Evolutionary conservation across 352 stramenopile genomes (phyloP).

Genomic region (Phytophthora cryptogea): DNA sequence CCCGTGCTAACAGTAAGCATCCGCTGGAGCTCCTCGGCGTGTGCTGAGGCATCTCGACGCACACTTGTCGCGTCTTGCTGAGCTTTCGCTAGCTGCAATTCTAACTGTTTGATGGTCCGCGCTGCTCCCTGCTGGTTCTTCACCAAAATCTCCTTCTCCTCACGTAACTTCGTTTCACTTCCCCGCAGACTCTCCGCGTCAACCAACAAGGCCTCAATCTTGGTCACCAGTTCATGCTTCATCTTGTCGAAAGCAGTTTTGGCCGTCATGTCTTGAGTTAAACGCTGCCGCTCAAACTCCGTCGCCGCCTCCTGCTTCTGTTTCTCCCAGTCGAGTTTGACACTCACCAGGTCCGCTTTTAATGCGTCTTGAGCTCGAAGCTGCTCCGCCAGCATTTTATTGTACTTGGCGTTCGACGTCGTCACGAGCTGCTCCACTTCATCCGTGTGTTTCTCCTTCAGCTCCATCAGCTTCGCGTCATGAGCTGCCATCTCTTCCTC

Average conservation of each 20-base stretch:
- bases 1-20: slow-evolving; percentile 41
- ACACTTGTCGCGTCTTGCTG: slow-evolving; percentile 59
- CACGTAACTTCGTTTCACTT: slow-evolving; percentile 52
- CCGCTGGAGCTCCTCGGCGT: slow-evolving; percentile 48
- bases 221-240: slow-evolving; percentile 58
- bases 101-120: slow-evolving; percentile 38
- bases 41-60: slow-evolving; percentile 50
- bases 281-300: slow-evolving; percentile 26
- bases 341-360: slow-evolving; percentile 30
- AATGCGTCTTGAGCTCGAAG: slow-evolving; percentile 64
- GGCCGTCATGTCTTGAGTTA: slow-evolving; percentile 12
- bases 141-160: slow-evolving; percentile 57
- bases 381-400: slow-evolving; percentile 75
- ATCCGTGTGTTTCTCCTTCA: slow-evolving; percentile 46
- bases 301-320: slow-evolving; percentile 20
- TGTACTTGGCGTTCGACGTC: slow-evolving; percentile 72
- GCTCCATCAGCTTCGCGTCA: slow-evolving; percentile 31
- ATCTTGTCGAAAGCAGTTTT: slow-evolving; percentile 45
- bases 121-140: slow-evolving; percentile 43
- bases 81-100: slow-evolving; percentile 49
- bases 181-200: slow-evolving; percentile 52
- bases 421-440: slow-evolving; percentile 74
- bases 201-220: slow-evolving; percentile 64
- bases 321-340: slow-evolving; percentile 28
- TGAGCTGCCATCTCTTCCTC: slow-evolving; percentile 17